A percentile compares a stretch with the other conserved stretches of the same genome.
Evolutionary conservation across 2,329 filamentous ascomycete genomes (phyloP).

Genomic region (Helotiales sp.): DNA sequence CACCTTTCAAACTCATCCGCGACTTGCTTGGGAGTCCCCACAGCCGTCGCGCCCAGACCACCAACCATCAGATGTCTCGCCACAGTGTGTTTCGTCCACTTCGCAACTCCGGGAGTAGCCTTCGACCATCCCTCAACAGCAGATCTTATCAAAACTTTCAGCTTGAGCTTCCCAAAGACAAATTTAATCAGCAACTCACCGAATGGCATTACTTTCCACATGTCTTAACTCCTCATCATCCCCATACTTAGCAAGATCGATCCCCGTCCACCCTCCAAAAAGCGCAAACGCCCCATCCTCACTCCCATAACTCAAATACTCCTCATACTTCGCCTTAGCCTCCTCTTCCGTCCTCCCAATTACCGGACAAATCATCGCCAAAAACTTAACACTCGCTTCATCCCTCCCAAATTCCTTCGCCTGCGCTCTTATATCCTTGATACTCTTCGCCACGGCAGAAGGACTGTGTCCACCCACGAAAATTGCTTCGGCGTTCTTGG

Average conservation of each 20-base stretch:
- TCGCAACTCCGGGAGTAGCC: conserved; percentile 62
- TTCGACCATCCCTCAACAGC: conserved; percentile 61
- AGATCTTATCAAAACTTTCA: conserved; percentile 44
- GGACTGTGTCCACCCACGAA: conserved; percentile 70
- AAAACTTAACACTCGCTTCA: conserved; percentile 18
- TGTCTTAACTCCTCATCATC: conserved; percentile 66
- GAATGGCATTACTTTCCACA: conserved; percentile 50
- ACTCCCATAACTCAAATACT: conserved; percentile 29
- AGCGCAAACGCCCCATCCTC: conserved; percentile 66
- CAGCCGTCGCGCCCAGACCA: conserved; percentile 9
- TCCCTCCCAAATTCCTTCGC: conserved; percentile 59
- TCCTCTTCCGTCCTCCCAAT: conserved; percentile 68
- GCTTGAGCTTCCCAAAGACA: no score
- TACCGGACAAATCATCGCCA: conserved; percentile 50
- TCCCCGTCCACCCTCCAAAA: conserved; percentile 75
- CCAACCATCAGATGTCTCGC: conserved; percentile 60
- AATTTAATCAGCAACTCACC: background rate
- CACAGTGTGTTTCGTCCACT: conserved; percentile 75
- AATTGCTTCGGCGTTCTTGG: conserved; percentile 71
- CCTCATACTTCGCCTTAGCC: conserved; percentile 67
- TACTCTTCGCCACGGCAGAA: conserved; percentile 59
- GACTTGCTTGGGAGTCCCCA: conserved; percentile 15
- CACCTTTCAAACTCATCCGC: conserved; percentile 65
- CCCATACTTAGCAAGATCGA: conserved; percentile 61
- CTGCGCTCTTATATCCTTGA: conserved; percentile 48